Base-by-base conservation (phyloP, 2,329 filamentous ascomycete genomes). In the Cytospora piceicola region DNA sequence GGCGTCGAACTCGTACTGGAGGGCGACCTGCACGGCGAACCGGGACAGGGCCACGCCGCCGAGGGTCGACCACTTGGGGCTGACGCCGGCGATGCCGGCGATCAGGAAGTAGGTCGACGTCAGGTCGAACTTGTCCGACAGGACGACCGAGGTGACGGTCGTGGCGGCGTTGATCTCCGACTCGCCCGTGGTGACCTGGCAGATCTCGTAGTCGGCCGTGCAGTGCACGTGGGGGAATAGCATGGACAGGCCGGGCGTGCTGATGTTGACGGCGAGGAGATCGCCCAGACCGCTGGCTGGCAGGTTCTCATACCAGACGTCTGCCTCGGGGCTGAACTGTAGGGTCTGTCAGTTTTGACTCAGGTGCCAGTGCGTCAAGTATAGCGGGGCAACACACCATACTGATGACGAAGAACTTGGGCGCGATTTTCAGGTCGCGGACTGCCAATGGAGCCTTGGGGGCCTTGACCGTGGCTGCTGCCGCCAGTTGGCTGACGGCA, bases 1-100 rank as follows among this genome's bases (percentile, higher is more conserved):
- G 1, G 85, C 78, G 70, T 93, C 90, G 67, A 93, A 85, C 75
- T 93, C 90, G 69, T 92, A 91, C 75, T 93, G 90, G 61, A 93
- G 79, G 0, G 88, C 90, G 3, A 92, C 89, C 73, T 93, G 91
- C 6, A 93, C 83, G 0, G 89, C 85, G 72, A 88, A 94, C 27
- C 85, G 83, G 46, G 88, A 84, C 62, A 94, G 85, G 1, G 88
- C 88, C 0, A 91, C 89, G 51, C 84, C 83, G 54, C 85, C 86
- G 5, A 90, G 80, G 0, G 90, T 92, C 27, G 83, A 87, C 30
- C 86, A 77, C 67, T 88, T 85, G 0, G 90, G 91, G 74, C 87
- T 92, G 53, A 92, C 82, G n/a, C 91, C 90, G 1, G 87, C 90
- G 68, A 94, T 93, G 2, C 90, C 91, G 1, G 83, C 86, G 34